Conservation (phyloP, 2,329 filamentous ascomycete genomes). For the Phialemonium atrogriseum region DNA sequence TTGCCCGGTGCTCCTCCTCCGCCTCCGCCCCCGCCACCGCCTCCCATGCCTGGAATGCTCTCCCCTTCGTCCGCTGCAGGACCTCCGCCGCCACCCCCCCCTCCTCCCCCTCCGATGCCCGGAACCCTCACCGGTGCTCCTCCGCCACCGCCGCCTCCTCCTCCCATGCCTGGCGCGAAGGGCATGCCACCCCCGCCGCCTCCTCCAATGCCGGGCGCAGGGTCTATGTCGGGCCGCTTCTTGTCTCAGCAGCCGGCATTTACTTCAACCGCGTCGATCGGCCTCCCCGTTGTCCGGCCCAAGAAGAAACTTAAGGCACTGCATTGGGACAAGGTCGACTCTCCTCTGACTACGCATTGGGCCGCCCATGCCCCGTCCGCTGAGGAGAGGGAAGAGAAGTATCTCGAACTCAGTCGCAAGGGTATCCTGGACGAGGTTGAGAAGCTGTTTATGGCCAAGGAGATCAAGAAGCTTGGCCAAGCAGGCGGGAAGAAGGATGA, state of each 20-base stretch:
- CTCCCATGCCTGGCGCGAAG: conserved; percentile 31
- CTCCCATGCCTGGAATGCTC: conserved; percentile 25
- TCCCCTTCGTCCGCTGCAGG: conserved; percentile 9
- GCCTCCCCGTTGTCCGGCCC: conserved; percentile 73
- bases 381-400: conserved; percentile 90
- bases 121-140: conserved; percentile 24
- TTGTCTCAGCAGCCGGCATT: conserved; percentile 55
- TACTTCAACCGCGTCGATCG: conserved; percentile 47
- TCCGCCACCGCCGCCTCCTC: conserved; percentile 27
- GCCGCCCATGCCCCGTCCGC: conserved; percentile 77
- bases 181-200: conserved; percentile 36
- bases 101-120: conserved; percentile 30
- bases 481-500: conserved; percentile 71
- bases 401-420: conserved; percentile 84
- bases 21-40: conserved; percentile 41
- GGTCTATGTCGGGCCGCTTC: conserved; percentile 68
- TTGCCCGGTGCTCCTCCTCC: conserved; percentile 33
- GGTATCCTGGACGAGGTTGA: conserved; percentile 97
- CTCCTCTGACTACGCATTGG: conserved; percentile 87
- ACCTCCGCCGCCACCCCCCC: conserved; percentile 18
- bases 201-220: conserved; percentile 50
- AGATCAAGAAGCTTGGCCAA: conserved; percentile 79
- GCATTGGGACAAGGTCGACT: conserved; percentile 98
- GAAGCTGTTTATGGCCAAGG: conserved; percentile 94
- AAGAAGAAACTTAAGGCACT: conserved; percentile 99